These are phyloP conservation scores for Neophaeococcomyces mojaviensis DNA, from an alignment of 2,329 filamentous ascomycete genomes.

Conservation along the genomic window DNA sequence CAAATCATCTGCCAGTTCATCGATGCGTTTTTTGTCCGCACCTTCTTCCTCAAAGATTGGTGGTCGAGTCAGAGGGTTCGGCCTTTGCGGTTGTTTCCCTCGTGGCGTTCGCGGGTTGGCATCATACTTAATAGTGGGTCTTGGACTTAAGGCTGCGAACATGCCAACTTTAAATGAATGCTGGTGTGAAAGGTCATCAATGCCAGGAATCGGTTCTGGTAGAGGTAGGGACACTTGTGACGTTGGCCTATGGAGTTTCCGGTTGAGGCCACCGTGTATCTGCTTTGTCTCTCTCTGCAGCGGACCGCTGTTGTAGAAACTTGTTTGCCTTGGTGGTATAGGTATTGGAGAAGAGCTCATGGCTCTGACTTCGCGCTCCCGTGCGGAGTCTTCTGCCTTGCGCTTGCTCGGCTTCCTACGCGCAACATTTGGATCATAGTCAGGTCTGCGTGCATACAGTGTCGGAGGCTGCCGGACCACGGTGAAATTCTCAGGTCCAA, in stretches of 20 bases:
- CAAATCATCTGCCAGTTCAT: conserved; percentile 71
- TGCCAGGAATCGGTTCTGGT: conserved; percentile 64
- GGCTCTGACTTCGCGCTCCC: conserved; percentile 81
- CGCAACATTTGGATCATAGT: conserved; percentile 49
- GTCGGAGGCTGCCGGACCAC: conserved; percentile 42
- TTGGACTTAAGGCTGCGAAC: conserved; percentile 73
- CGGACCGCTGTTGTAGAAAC: conserved; percentile 49
- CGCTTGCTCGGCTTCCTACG: conserved; percentile 71
- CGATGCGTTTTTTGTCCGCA: conserved; percentile 56
- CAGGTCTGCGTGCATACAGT: conserved; percentile 51
- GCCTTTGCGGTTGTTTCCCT: conserved; percentile 29
- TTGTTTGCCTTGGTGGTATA: conserved; percentile 56
- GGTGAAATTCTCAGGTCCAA: conserved; percentile 33
- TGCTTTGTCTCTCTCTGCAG: conserved; percentile 59
- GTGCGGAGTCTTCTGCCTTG: conserved; percentile 63
- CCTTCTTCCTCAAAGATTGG: conserved; percentile 53
- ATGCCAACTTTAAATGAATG: conserved; percentile 73
- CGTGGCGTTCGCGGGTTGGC: conserved; percentile 53
- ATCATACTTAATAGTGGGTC: conserved; percentile 72
- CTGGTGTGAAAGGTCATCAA: conserved; percentile 63
- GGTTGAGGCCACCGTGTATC: conserved; percentile 48
- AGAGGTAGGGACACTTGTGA: conserved; percentile 71
- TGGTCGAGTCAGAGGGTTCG: conserved; percentile 24
- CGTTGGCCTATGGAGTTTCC: conserved; percentile 53
- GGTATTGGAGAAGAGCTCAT: conserved; percentile 66